These are phyloP conservation scores for Neonectria punicea DNA, from an alignment of 2,329 filamentous ascomycete species.

Conservation along the genomic window DNA sequence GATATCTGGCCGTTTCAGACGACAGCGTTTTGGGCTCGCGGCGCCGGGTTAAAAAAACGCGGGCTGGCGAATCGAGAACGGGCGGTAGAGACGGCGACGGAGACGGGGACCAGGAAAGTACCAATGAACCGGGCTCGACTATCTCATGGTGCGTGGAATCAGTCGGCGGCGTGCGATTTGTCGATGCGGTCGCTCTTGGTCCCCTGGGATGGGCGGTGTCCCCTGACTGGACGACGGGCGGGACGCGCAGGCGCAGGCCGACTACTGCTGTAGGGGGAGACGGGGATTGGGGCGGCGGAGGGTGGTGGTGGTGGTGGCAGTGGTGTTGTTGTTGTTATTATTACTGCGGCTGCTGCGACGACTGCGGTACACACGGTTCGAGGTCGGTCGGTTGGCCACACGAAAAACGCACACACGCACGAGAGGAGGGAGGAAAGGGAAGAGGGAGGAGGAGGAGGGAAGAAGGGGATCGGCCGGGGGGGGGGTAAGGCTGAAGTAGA, in stretches of 20 bases:
- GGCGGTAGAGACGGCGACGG: conserved; percentile 19
- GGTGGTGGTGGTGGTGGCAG: conserved; percentile 35
- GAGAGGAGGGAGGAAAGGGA: conserved; percentile 21
- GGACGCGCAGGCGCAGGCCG: conserved; percentile 33
- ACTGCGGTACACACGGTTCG: conserved; percentile 40
- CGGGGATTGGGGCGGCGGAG: conserved; percentile 35
- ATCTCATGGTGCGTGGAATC: conserved; percentile 56
- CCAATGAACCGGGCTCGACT: conserved; percentile 51
- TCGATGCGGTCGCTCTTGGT: conserved; percentile 45
- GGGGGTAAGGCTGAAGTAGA: conserved; percentile 31
- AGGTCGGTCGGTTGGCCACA: conserved; percentile 27
- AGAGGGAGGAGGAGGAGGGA: not conserved
- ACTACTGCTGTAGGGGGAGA: conserved; percentile 40
- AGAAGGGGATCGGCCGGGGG: conserved; percentile 29
- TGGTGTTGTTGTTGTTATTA: conserved; percentile 37
- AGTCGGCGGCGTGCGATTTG: conserved; percentile 46
- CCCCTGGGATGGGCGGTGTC: conserved; percentile 34
- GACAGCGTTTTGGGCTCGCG: conserved; percentile 34
- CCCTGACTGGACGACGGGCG: conserved; percentile 39
- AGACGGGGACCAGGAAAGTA: conserved; percentile 39
- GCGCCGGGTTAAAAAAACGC: conserved; percentile 35
- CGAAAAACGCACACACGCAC: conserved; percentile 21
- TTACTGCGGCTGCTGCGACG: conserved; percentile 37
- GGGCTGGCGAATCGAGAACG: conserved; percentile 35
- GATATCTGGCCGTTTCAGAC: conserved; percentile 45